Conservation (phyloP, 2,329 filamentous ascomycete genomes). For the Hymenoscyphus repandus region DNA sequence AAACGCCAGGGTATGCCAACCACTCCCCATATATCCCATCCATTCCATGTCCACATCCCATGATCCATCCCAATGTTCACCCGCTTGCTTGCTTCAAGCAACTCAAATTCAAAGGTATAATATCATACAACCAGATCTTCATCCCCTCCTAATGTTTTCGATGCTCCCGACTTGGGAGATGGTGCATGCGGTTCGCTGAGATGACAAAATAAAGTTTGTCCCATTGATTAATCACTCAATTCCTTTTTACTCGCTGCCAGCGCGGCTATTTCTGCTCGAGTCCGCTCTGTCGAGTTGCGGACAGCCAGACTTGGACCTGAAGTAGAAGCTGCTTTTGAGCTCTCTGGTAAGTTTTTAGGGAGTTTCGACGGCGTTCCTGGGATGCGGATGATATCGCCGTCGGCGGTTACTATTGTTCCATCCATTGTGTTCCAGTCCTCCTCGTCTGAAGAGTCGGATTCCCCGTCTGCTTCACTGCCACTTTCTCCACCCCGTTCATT, state of each 20-base stretch:
- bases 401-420: conserved; percentile 24
- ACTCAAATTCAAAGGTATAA: no score
- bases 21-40: not conserved
- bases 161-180: no score
- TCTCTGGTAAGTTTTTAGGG: conserved; percentile 8
- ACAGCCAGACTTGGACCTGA: not conserved
- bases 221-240: conserved; percentile 15
- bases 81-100: no score
- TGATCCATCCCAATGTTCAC: not conserved
- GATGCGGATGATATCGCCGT: conserved; percentile 27
- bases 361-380: conserved; percentile 7
- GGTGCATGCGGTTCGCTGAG: not conserved
- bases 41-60: not conserved
- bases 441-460: conserved; percentile 14
- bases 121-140: no score
- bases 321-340: not conserved
- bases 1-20: not conserved
- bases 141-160: no score
- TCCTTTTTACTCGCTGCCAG: conserved; percentile 19
- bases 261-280: conserved; percentile 8
- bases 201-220: not conserved
- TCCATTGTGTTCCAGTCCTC: conserved; percentile 26
- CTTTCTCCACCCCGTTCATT: conserved; percentile 12
- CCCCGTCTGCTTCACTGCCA: conserved; percentile 21
- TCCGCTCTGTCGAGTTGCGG: not conserved